Evolutionary conservation across 2,329 filamentous ascomycete genomes (phyloP), one percentile per base, ranked within the genome.

Genomic region (Didymella segeticola): DNA sequence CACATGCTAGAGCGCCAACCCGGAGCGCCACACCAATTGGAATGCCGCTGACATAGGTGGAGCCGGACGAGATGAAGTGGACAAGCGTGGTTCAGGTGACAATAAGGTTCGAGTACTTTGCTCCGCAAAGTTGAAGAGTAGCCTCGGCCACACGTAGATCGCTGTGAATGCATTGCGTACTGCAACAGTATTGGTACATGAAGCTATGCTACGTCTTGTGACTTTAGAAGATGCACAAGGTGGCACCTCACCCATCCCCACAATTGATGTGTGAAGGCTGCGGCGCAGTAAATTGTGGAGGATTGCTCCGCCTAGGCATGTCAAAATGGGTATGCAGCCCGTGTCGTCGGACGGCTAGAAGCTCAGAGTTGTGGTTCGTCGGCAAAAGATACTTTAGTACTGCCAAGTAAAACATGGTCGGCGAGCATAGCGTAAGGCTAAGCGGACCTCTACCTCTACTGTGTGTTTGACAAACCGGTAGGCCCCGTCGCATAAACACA

Each of bases 21-120:
- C 46, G 36, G 36, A 31, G 43, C 27, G 53, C 53, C 42, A 52
- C 53, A 37, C 47, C 42, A 43, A 56, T 43, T 37, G 46, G 23
- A 37, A 31, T 47, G 30, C 27, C 36, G 36, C 42, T 45, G 36
- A 52, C 31, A 47, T 48, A 33, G 27, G 51, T 46, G 51, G 45
- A 45, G 26, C 33, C 17, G 19, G 33, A n/a, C 19, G 26, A 14
- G 15, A 34, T 29, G 22, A 33, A 29, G 31, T 48, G 27, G 29
- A 19, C 45, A 54, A 54, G 51, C 41, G 39, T 43, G 45, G 30
- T 49, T 49, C 27, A 39, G 30, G 7, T 9, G 27, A 29, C 12
- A 17, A 54, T 43, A 54, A 54, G 39, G 45, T 54, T 54, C 33
- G 23, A 46, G 15, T 39, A 36, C 20, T 39, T 26, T 10, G 34